Percentiles rank a stretch among this genome's conserved stretches.
These are phyloP conservation scores for Mycena metata DNA, from an alignment of 768 basidiomycete species.

Conservation along the genomic window DNA sequence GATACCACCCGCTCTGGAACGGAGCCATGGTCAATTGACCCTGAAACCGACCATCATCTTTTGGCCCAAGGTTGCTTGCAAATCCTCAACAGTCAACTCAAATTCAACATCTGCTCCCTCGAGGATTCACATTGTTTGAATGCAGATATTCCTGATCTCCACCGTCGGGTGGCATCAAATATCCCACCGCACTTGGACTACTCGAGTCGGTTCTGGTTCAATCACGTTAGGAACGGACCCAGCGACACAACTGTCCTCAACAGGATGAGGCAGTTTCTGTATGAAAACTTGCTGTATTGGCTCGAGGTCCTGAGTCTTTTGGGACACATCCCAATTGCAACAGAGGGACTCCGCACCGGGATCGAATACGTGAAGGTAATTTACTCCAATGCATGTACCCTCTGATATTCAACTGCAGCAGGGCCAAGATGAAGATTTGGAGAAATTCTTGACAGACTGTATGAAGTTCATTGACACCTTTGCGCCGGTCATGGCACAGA, in stretches of 20 bases:
- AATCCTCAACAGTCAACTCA: neutral
- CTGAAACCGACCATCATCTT: neutral
- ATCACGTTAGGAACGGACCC: no score
- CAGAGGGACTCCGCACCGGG: neutral
- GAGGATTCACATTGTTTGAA: constrained; percentile 6
- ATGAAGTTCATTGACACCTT: neutral
- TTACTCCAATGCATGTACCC: neutral
- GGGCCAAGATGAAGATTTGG: neutral
- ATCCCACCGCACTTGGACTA: neutral
- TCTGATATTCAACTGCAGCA: constrained; percentile 3
- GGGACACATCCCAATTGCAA: neutral
- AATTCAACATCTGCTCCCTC: constrained; percentile 4
- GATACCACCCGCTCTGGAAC: neutral
- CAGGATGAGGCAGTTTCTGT: neutral
- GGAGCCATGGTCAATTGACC: constrained; percentile 1
- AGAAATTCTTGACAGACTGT: neutral
- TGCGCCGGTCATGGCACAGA: constrained; percentile 1
- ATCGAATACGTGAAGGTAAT: neutral
- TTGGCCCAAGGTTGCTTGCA: neutral
- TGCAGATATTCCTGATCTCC: neutral
- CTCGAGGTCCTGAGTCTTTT: constrained; percentile 9
- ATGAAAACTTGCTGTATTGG: neutral
- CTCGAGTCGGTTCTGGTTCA: neutral
- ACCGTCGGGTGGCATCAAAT: neutral
- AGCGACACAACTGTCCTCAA: neutral